Evolutionary conservation across 1,139 yeast genomes (phyloP), one percentile per base, ranked within the genome.

Genomic region (Lodderomyces margitis): DNA sequence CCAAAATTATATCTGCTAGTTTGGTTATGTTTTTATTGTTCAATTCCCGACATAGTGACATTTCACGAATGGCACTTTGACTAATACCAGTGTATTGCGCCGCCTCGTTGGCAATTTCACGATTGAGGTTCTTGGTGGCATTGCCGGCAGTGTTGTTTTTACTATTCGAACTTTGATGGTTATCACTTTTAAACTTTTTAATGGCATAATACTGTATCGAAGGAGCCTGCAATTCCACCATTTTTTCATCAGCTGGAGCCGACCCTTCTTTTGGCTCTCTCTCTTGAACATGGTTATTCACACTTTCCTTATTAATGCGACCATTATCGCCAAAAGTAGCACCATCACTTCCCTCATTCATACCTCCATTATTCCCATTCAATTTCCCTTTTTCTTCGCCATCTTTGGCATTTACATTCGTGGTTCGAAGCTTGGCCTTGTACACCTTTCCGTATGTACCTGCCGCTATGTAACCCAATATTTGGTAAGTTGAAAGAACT

Each of bases 361-460:
- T 39, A 19, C 34, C 43, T 25, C 19, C 39, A 34, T 43, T 32
- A 28, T 20, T 37, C 8, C 40, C 43, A 17, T 14, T 37, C 4
- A 12, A 20, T 19, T 21, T 34, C 27, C 24, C 30, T 19, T 19
- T 28, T 15, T 28, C 32, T 15, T 28, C 19, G 15, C 32, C 32
- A 28, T 28, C 32, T 15, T 28, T 28, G 5, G 32, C 19, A 28
- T 28, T 28, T 9, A 25, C 30, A 28, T 28, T 28, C 10, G 32
- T 15, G 8, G 40, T 44, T 52, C 70, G 70, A 21, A 75, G 67
- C 49, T 75, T 78, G 12, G 98, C 98, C 59, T 92, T 92, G 67
- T 89, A 94, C 21, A 92, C 99, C 50, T 94, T 82, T 43, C 99
- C 99, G 61, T 92, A 92, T 0, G 99, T 92, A 31, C 99, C 99